Base-by-base conservation (phyloP, 2,329 filamentous ascomycete species). In the Diaporthe citrichinensis region DNA sequence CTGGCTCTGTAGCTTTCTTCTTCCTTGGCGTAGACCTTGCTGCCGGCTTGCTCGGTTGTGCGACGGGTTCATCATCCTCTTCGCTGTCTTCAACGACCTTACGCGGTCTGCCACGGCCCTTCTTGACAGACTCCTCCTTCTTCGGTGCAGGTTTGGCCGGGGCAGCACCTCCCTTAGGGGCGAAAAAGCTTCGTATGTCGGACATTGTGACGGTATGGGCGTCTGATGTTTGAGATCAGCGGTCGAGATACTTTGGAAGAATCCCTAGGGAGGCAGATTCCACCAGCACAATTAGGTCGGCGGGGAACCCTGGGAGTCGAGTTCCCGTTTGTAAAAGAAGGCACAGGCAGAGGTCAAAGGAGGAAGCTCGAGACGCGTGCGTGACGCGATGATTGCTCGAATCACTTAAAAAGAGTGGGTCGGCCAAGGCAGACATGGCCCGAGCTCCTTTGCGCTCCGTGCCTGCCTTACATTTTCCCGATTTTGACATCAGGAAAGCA, bases 141-240 rank as follows among this genome's bases (percentile, higher is more conserved):
- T 77, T 77, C 4, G 77, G 57, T 81, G 80, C 78, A 84, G 84
- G 76, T 73, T 84, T 80, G 76, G 84, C 84, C 28, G 85, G 83
- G 72, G 86, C 86, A 80, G 87, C 84, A 73, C 86, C 84, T 31
- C 88, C 87, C 81, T 92, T 92, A 76, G 91, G 91, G 73, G 92
- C 92, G 85, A 95, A 95, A 84, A 95, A 95, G 81, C 86, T 93
- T 80, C 93, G 88, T 78, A 95, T 95, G 84, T 95, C 93, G 72
- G 92, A 89, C 93, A 94, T 94, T 59, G 79, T 76, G 39, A 57
- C 14, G n/a, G 39, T 31, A 41, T 51, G 49, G 25, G 7, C 25
- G 17, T 41, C 34, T 53, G 41, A 31, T 20, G 17, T 25, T 31
- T 71, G 28, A 25, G 44, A 20, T 65, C n/a, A 65, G 15, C 34